Base-by-base conservation (phyloP, 495 filamentous ascomycete species). In the Acidomyces sp. region DNA sequence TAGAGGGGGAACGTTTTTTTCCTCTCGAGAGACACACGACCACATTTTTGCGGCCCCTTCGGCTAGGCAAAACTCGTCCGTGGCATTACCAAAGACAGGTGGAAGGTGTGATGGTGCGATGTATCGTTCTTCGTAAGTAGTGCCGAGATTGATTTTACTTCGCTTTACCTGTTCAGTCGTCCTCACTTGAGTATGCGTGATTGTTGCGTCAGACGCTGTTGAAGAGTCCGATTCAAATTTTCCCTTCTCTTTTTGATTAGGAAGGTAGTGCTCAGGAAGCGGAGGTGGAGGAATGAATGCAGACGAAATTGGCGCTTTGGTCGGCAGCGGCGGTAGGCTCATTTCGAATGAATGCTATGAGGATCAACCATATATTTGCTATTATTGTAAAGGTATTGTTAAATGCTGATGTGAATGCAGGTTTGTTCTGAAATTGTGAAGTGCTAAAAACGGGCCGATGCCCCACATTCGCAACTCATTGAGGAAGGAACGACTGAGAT, bases 251-350 rank as follows among this genome's bases (percentile, higher is more conserved):
- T 23, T 38, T 13, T 13, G 1, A 18, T 37, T 17, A 13, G 5
- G 42, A 10, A 45, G 42, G 26, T 47, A 52, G 38, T 39, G 47
- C 23, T 52, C 39, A 9, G 48, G 48, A 11, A 47, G 39, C 5
- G 48, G 48, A 15, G 48, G 48, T 10, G 43, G 48, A 18, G 48
- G 43, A n/a, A 52, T 43, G 31, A 9, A 9, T 6, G 31, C 31
- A 16, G 13, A 34, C 12, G 31, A 15, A 6, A 6, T 9, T 28
- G 26, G 26, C 13, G 26, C 7, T n/a, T n/a, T n/a, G n/a, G n/a
- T n/a, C 26, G 26, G 13, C 7, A 28, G 26, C 13, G 13, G 7
- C 7, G 31, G 31, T 9, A 18, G 9, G 31, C 12, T 18, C 31
- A 34, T 34, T 6, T 7, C 15, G 31, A 34, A 34, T 34, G 31